Percentiles rank a stretch among this genome's conserved stretches.
phyloP scores from a whole-genome alignment of 305 asterid species.

The Plantago coronopus region DNA sequence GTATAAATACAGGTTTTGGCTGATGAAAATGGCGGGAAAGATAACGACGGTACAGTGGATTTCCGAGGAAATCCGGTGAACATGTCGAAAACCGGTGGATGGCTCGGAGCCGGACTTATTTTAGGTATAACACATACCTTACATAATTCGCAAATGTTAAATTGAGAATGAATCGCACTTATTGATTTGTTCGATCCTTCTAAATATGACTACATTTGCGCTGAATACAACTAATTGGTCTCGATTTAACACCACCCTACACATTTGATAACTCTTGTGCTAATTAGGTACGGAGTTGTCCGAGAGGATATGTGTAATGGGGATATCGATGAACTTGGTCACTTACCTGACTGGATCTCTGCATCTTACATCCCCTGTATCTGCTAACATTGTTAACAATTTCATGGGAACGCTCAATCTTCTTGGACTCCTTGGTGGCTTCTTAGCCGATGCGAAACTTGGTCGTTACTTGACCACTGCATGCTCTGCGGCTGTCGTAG shows the following conservation, averaged over 20 bases:
- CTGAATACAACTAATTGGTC: too few relatives aligned
- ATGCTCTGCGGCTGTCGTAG: constrained; percentile 40
- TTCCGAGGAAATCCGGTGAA: constrained; percentile 66
- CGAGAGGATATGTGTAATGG: constrained; percentile 76
- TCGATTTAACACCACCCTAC: too few relatives aligned
- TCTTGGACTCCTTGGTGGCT: constrained; percentile 59
- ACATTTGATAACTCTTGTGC: too few relatives aligned
- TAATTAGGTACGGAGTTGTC: constrained; percentile 47
- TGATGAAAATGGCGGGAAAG: constrained; percentile 37
- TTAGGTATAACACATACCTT: constrained; percentile 37
- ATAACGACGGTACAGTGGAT: constrained; percentile 47
- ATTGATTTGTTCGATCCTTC: too few relatives aligned
- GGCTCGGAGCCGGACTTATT: constrained; percentile 87
- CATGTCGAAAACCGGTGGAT: constrained; percentile 73
- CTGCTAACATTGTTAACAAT: constrained; percentile 64
- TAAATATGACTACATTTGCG: too few relatives aligned
- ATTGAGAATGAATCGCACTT: too few relatives aligned
- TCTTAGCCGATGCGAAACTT: constrained; percentile 64
- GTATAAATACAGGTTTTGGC: constrained; percentile 73
- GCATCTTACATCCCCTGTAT: constrained; percentile 57
- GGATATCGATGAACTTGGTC: constrained; percentile 68
- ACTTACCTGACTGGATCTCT: constrained; percentile 55
- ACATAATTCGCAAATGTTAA: too few relatives aligned
- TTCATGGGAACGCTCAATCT: constrained; percentile 68
- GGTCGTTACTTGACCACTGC: constrained; percentile 58